phyloP scores from a whole-genome alignment of 2,329 filamentous ascomycete genomes.

The Nothophaeocryptopus gaeumannii region DNA sequence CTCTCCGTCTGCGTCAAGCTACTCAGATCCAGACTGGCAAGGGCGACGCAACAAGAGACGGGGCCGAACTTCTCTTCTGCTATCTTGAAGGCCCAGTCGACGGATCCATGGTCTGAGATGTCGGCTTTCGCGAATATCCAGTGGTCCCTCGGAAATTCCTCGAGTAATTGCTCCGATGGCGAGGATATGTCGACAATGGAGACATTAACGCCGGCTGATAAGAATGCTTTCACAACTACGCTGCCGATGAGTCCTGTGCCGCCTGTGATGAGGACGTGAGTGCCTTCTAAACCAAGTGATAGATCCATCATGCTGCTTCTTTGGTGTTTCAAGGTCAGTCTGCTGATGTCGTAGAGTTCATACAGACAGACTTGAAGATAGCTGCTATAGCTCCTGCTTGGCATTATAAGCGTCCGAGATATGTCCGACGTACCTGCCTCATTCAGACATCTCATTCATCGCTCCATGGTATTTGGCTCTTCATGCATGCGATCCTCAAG shows the following conservation, averaged over 20 bases:
- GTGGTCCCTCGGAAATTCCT: too few relatives aligned
- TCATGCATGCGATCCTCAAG: too few relatives aligned
- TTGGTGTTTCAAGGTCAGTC: too few relatives aligned
- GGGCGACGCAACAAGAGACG: conserved; percentile 42
- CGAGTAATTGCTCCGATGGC: neutral
- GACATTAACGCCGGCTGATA: conserved; percentile 44
- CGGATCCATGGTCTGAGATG: conserved; percentile 34
- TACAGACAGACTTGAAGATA: too few relatives aligned
- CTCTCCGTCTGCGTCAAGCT: conserved; percentile 40
- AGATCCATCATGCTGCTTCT: conserved; percentile 24
- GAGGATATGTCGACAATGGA: conserved; percentile 29
- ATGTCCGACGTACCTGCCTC: too few relatives aligned
- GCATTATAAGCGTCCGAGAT: too few relatives aligned
- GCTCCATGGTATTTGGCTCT: too few relatives aligned
- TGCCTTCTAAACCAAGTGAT: conserved; percentile 37
- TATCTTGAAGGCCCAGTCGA: conserved; percentile 36
- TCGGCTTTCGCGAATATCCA: conserved; percentile 25
- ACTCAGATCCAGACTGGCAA: conserved; percentile 46
- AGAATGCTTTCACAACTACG: conserved; percentile 41
- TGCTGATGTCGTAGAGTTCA: too few relatives aligned
- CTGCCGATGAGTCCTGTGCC: conserved; percentile 43
- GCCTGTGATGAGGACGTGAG: conserved; percentile 44
- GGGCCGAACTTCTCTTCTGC: conserved; percentile 38
- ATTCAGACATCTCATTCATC: too few relatives aligned
- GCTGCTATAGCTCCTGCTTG: too few relatives aligned